A percentile compares a stretch with the other conserved stretches of the same genome.
Conservation (phyloP, 1,284 basidiomycete genomes). For the Cryptococcus amylolentus region DNA sequence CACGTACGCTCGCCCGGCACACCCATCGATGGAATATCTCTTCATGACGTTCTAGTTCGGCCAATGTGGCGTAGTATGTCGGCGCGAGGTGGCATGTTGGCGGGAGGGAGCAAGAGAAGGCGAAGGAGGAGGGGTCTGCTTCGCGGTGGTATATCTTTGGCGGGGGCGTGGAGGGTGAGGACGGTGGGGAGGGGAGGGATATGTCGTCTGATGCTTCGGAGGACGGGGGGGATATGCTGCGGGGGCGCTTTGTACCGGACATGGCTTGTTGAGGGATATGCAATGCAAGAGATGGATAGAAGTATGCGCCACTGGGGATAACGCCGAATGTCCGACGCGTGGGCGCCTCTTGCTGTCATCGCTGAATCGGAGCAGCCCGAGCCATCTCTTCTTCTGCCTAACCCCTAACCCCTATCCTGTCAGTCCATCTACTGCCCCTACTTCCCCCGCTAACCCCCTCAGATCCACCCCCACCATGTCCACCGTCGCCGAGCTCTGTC, state of each 20-base stretch:
- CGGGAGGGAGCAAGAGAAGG: slow-evolving; percentile 64
- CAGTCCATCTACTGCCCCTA: background rate
- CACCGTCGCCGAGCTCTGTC: slow-evolving; percentile 71
- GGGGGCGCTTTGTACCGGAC: slow-evolving; percentile 64
- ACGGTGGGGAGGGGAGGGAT: slow-evolving; percentile 1
- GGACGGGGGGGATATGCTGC: slow-evolving; percentile 55
- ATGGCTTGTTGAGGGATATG: slow-evolving; percentile 36
- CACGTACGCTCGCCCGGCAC: slow-evolving; percentile 52
- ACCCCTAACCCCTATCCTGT: background rate
- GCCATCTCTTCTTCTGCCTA: background rate
- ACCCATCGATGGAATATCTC: slow-evolving; percentile 73
- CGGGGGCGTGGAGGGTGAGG: background rate
- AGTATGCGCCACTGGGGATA: background rate
- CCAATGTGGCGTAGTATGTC: background rate
- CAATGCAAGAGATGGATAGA: background rate
- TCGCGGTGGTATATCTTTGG: background rate
- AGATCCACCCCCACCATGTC: slow-evolving; percentile 56
- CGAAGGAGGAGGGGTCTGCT: slow-evolving; percentile 5
- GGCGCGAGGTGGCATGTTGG: slow-evolving; percentile 62
- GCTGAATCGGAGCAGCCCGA: background rate
- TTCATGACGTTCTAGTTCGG: background rate
- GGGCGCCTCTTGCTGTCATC: slow-evolving; percentile 5
- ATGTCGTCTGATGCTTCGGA: slow-evolving; percentile 1
- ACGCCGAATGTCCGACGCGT: background rate
- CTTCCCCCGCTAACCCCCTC: background rate